These are phyloP conservation scores for Gnomoniopsis sp. DNA, from an alignment of 2,329 filamentous ascomycete genomes.

Conservation along the genomic window DNA sequence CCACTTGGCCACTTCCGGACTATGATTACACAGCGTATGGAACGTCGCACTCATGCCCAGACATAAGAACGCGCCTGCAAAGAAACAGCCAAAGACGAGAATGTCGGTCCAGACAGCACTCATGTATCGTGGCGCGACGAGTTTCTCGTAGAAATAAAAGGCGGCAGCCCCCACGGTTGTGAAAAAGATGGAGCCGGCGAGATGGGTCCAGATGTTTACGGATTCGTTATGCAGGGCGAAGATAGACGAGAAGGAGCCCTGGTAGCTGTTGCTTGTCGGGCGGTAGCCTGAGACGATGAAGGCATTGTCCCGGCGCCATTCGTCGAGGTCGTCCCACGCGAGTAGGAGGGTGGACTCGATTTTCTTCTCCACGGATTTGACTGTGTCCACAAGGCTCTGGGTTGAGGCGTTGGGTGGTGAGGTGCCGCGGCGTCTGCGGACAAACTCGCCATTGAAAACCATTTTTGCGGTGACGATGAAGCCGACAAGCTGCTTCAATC, in stretches of 20 bases:
- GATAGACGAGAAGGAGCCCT: conserved; percentile 42
- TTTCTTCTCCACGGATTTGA: conserved; percentile 35
- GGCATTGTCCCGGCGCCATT: conserved; percentile 58
- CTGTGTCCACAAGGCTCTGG: conserved; percentile 21
- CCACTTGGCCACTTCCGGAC: conserved; percentile 69
- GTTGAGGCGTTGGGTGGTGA: conserved; percentile 4
- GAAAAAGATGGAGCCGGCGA: conserved; percentile 63
- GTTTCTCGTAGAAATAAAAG: conserved; percentile 47
- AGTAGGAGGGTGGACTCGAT: conserved; percentile 41
- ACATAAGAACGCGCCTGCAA: conserved; percentile 68
- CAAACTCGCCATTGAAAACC: not conserved
- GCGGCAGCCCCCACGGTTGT: conserved; percentile 36
- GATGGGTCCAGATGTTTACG: conserved; percentile 60
- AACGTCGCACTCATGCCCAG: conserved; percentile 81
- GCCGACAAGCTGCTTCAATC: not conserved
- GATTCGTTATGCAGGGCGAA: conserved; percentile 56
- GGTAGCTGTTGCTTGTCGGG: conserved; percentile 45
- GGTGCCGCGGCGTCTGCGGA: conserved; percentile 12
- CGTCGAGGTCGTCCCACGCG: conserved; percentile 56
- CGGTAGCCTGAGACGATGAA: conserved; percentile 56
- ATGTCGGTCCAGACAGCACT: conserved; percentile 61
- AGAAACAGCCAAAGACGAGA: conserved; percentile 75
- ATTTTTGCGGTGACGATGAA: not conserved
- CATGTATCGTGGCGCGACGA: conserved; percentile 62
- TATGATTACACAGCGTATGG: conserved; percentile 85